Evolutionary conservation across 176 grass and related monocot genomes (phyloP).

Genomic region (Miscanthus lutarioriparius): DNA sequence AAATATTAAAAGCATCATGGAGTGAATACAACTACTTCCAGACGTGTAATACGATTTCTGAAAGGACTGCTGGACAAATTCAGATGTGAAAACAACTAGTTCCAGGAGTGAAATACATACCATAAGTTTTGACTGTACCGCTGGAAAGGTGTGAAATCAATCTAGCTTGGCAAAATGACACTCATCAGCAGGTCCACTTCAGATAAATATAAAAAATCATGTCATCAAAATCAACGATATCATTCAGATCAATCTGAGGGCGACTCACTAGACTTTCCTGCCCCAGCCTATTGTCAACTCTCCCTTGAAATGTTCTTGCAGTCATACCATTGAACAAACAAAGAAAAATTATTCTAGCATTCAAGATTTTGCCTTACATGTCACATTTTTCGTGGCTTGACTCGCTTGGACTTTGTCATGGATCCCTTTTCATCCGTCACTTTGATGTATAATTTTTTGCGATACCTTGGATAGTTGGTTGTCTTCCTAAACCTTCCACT

Average conservation of each 20-base stretch:
- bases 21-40: no score
- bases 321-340: neutral
- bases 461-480: neutral
- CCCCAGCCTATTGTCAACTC: neutral
- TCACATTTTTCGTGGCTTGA: neutral
- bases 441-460: neutral
- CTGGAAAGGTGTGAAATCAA: no score
- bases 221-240: neutral
- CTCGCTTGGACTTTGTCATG: neutral
- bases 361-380: neutral
- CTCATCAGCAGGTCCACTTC: neutral
- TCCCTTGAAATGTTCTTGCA: neutral
- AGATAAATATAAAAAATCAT: neutral
- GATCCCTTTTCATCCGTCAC: neutral
- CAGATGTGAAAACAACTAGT: no score
- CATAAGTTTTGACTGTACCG: no score
- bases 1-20: no score
- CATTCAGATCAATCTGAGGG: neutral
- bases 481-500: neutral
- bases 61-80: no score
- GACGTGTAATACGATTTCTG: no score
- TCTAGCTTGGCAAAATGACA: no score
- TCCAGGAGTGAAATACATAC: no score
- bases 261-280: neutral
- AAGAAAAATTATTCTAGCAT: neutral